A percentile compares a stretch with the other conserved stretches of the same genome.
Conservation (phyloP, 1,284 basidiomycete genomes). For the Wallemia mellicola region DNA sequence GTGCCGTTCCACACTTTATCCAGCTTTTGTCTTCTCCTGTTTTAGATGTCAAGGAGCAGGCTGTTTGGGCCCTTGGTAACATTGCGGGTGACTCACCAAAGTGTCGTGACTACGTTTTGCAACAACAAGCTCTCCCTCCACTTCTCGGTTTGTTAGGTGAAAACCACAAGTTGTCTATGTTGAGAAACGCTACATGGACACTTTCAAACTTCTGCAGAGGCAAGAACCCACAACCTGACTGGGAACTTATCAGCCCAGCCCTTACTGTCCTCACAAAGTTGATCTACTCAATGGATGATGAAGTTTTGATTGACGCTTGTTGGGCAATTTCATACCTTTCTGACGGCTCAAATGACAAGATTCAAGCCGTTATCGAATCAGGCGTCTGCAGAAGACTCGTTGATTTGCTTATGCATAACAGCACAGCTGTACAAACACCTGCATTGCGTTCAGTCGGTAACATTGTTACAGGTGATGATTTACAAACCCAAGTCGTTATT, state of each 20-base stretch:
- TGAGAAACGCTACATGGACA: conserved; percentile 91
- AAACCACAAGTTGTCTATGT: conserved; percentile 81
- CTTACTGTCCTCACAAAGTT: conserved; percentile 85
- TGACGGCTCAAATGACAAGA: conserved; percentile 97
- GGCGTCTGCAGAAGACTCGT: conserved; percentile 93
- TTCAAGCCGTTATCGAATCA: conserved; percentile 95
- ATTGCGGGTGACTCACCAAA: conserved; percentile 84
- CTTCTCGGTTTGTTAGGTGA: conserved; percentile 21
- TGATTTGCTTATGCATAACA: conserved; percentile 85
- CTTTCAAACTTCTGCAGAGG: conserved; percentile 93
- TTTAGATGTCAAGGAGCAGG: conserved; percentile 79
- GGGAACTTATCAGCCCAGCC: conserved; percentile 85
- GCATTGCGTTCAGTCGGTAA: conserved; percentile 93
- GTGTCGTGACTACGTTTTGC: conserved; percentile 52
- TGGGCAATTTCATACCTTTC: conserved; percentile 99
- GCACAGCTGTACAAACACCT: conserved; percentile 94
- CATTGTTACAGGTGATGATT: conserved; percentile 93
- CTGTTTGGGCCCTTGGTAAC: conserved; percentile 87
- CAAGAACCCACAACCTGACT: conserved; percentile 81
- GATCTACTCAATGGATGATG: conserved; percentile 96
- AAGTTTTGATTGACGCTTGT: conserved; percentile 97
- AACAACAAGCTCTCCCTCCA: conserved; percentile 22
- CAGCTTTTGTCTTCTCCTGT: conserved; percentile 45
- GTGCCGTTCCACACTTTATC: conserved; percentile 94
- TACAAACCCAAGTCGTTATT: conserved; percentile 95